Conservation (phyloP, 2,329 filamentous ascomycete genomes). For the Verticillium albo-atrum region DNA sequence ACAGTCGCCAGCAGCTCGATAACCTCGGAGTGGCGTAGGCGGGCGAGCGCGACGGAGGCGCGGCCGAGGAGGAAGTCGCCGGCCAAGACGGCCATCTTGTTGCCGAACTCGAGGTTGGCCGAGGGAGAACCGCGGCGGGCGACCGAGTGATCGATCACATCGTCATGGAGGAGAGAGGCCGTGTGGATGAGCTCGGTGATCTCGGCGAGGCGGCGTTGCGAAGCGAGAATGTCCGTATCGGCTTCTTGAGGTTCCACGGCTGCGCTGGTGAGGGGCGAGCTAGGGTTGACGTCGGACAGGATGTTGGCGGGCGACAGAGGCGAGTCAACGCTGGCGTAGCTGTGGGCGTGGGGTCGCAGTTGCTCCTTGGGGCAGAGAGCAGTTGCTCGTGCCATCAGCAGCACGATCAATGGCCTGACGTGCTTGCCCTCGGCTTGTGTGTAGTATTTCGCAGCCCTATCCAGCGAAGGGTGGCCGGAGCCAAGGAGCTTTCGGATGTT, state of each 20-base stretch:
- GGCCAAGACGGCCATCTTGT: conserved; percentile 97
- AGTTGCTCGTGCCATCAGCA: conserved; percentile 94
- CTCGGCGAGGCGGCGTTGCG: conserved; percentile 86
- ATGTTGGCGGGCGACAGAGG: conserved; percentile 51
- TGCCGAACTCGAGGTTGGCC: conserved; percentile 92
- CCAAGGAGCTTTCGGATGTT: conserved; percentile 92
- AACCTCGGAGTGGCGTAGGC: conserved; percentile 88
- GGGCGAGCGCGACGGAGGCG: conserved; percentile 87
- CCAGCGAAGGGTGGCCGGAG: conserved; percentile 89
- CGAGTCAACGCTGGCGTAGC: conserved; percentile 43
- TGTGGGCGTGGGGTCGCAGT: conserved; percentile 33
- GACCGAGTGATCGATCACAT: conserved; percentile 92
- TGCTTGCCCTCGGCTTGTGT: conserved; percentile 96
- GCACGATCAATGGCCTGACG: conserved; percentile 86
- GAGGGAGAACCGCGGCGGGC: conserved; percentile 80
- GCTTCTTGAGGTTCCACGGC: conserved; percentile 31
- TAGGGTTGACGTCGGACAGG: conserved; percentile 78
- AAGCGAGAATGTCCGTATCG: conserved; percentile 75
- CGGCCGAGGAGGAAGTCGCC: conserved; percentile 94
- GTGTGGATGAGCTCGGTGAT: conserved; percentile 98
- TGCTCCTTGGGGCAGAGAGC: conserved; percentile 64
- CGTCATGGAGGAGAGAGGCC: conserved; percentile 92
- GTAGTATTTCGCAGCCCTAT: conserved; percentile 97
- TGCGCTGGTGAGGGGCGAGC: conserved; percentile 45
- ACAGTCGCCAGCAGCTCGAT: conserved; percentile 92